phyloP scores from a whole-genome alignment of 371 early-diverging fungal genomes.

The Actinomortierella ambigua region DNA sequence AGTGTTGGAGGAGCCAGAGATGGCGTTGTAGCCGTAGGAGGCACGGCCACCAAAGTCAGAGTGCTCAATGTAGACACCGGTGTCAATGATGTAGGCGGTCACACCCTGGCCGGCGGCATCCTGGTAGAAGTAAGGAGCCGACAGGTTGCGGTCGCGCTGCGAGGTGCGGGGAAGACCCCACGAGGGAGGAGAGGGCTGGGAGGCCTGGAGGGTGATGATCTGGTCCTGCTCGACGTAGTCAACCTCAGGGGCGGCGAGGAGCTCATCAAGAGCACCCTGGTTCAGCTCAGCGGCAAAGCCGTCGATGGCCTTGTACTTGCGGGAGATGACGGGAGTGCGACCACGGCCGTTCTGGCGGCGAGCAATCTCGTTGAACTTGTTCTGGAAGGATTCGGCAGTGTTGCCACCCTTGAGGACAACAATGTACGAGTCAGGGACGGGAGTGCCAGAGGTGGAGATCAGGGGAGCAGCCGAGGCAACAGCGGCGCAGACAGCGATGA shows the following conservation, averaged over 20 bases:
- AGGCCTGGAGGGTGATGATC: slow-evolving; percentile 42
- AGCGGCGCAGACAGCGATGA: slow-evolving; percentile 18
- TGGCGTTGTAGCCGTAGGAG: slow-evolving; percentile 55
- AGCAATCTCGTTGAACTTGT: slow-evolving; percentile 29
- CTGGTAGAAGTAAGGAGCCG: slow-evolving; percentile 24
- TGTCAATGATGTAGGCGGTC: slow-evolving; percentile 62
- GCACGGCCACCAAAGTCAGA: slow-evolving; percentile 75
- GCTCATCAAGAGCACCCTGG: slow-evolving; percentile 23
- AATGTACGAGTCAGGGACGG: slow-evolving; percentile 23
- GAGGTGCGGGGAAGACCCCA: slow-evolving; percentile 63
- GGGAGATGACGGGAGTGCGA: slow-evolving; percentile 23
- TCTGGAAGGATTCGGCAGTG: slow-evolving; percentile 12
- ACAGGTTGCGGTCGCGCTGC: slow-evolving; percentile 43
- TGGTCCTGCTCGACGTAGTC: slow-evolving; percentile 62
- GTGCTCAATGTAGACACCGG: slow-evolving; percentile 67
- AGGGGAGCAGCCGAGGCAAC: slow-evolving; percentile 21
- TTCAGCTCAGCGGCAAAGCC: slow-evolving; percentile 24
- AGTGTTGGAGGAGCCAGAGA: slow-evolving; percentile 49
- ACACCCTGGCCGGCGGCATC: slow-evolving; percentile 51
- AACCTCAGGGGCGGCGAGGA: slow-evolving; percentile 38
- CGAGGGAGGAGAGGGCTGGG: slow-evolving; percentile 44
- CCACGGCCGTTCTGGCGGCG: slow-evolving; percentile 31
- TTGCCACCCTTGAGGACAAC: slow-evolving; percentile 29
- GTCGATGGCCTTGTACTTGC: slow-evolving; percentile 27
- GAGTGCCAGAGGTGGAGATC: slow-evolving; percentile 23